A percentile compares a stretch with the other conserved stretches of the same genome.
Evolutionary conservation across 441 rosid species (phyloP).

Genomic region (Macaranga tanarius): DNA sequence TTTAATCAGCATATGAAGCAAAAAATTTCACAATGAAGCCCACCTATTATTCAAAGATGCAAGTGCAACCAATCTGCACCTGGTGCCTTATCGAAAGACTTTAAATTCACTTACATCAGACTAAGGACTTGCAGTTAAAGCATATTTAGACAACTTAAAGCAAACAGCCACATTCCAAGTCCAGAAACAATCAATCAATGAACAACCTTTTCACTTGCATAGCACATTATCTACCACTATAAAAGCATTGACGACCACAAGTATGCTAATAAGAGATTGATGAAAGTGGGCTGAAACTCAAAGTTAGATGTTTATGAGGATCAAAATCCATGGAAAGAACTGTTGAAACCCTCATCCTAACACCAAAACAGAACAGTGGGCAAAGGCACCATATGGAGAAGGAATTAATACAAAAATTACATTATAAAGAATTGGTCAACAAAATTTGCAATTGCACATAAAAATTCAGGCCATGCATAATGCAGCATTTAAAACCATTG

Average conservation of each 20-base stretch:
- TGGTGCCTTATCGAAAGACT: not conserved
- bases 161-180: not conserved
- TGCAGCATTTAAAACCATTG: conserved; percentile 2
- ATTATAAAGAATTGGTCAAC: not conserved
- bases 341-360: not conserved
- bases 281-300: not conserved
- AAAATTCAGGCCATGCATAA: not conserved
- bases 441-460: not conserved
- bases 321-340: not conserved
- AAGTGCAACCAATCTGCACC: not conserved
- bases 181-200: not conserved
- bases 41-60: not conserved
- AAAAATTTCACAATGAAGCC: no score
- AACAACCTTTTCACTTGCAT: not conserved
- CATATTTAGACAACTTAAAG: no score
- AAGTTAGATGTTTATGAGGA: not conserved
- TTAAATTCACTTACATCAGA: not conserved
- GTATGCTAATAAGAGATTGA: not conserved
- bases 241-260: not conserved
- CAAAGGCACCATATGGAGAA: not conserved
- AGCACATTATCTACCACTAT: not conserved
- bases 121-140: no score
- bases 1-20: no score
- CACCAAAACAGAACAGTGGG: not conserved
- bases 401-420: not conserved